These are phyloP conservation scores for Talaromyces piceae DNA, from an alignment of 2,329 filamentous ascomycete species.

Conservation along the genomic window DNA sequence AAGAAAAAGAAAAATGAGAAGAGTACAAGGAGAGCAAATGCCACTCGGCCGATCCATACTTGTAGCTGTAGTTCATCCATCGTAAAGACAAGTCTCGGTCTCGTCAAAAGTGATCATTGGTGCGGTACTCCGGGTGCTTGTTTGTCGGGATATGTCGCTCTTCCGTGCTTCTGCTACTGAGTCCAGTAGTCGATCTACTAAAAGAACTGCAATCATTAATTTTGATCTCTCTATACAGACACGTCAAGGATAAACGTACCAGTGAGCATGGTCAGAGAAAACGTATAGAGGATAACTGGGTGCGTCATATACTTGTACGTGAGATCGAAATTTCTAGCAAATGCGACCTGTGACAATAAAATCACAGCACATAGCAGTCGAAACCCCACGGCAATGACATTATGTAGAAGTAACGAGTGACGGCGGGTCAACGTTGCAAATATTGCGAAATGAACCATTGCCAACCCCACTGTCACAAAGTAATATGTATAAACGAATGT, in stretches of 20 bases:
- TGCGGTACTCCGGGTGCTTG: constrained; percentile 9
- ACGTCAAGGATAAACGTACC: constrained; percentile 17
- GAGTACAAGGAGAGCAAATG: background rate
- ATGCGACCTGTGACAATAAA: constrained; percentile 23
- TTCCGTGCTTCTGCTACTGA: constrained; percentile 16
- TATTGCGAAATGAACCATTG: constrained; percentile 29
- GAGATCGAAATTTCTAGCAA: constrained; percentile 25
- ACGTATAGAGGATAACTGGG: constrained; percentile 31
- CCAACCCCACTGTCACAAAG: constrained; percentile 28
- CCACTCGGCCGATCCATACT: background rate
- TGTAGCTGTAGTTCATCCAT: background rate
- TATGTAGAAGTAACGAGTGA: constrained; percentile 17
- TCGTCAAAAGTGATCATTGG: constrained; percentile 3
- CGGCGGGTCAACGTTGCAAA: constrained; percentile 25
- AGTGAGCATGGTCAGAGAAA: constrained; percentile 24
- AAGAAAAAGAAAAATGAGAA: too few relatives aligned
- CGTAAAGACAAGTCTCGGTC: background rate
- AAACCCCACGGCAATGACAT: constrained; percentile 19
- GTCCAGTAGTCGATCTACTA: constrained; percentile 31
- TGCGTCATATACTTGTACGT: constrained; percentile 35
- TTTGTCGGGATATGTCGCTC: constrained; percentile 17
- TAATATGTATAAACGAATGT: constrained; percentile 36
- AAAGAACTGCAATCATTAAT: constrained; percentile 20
- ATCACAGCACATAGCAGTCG: constrained; percentile 24
- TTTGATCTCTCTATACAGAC: background rate